These are phyloP conservation scores for Diaporthe nobilis DNA, from an alignment of 2,329 filamentous ascomycete genomes.

Conservation along the genomic window DNA sequence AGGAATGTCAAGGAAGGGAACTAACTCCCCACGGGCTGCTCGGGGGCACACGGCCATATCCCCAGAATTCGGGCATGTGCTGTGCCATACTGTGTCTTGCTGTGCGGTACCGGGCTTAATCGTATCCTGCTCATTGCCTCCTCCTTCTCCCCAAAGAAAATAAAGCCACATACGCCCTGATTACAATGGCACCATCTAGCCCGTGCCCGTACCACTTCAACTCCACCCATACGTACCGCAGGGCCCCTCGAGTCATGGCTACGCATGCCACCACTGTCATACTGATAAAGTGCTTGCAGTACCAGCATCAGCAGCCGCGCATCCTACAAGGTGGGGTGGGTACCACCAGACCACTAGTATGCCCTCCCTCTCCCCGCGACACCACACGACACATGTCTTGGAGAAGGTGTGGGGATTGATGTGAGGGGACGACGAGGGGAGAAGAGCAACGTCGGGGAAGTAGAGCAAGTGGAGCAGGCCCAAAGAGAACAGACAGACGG, in stretches of 20 bases:
- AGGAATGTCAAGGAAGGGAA: background rate
- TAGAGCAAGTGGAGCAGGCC: background rate
- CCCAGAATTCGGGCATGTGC: background rate
- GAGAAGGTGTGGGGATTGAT: background rate
- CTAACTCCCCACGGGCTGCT: background rate
- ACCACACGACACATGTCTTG: slow-evolving; percentile 9
- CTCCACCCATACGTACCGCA: background rate
- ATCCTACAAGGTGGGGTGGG: slow-evolving; percentile 1
- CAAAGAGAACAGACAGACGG: background rate
- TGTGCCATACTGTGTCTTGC: background rate
- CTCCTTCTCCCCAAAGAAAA: background rate
- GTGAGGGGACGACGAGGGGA: background rate
- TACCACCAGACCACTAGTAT: background rate
- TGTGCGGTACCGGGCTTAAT: too few species aligned
- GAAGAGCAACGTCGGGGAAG: background rate
- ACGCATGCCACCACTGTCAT: slow-evolving; percentile 4
- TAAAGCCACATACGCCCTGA: background rate
- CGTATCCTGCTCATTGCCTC: background rate
- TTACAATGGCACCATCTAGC: background rate
- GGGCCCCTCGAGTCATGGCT: slow-evolving; percentile 4
- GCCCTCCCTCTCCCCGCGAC: background rate
- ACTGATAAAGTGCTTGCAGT: slow-evolving; percentile 9
- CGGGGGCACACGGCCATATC: background rate
- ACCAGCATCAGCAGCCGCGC: background rate
- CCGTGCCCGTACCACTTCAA: background rate